phyloP scores from a whole-genome alignment of 1,284 basidiomycete species.

The Papiliotrema nemorosa region DNA sequence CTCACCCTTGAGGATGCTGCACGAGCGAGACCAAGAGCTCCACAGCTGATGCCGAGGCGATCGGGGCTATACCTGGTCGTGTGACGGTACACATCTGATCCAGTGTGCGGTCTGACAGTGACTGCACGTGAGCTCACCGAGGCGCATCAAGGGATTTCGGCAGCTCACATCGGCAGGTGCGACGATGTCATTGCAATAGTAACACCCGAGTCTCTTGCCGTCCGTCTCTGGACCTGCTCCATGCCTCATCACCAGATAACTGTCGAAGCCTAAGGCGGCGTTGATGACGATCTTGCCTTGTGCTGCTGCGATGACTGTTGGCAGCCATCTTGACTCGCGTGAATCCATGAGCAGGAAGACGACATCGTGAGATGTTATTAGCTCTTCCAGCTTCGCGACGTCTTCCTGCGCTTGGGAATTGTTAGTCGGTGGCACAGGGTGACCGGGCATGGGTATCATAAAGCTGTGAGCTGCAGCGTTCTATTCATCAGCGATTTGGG shows the following conservation, averaged over 20 bases:
- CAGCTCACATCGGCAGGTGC: slow-evolving; percentile 85
- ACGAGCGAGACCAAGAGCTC: slow-evolving; percentile 85
- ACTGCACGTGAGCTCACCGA: slow-evolving; percentile 54
- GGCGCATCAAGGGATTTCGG: background rate
- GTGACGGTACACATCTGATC: slow-evolving; percentile 99
- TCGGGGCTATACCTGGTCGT: slow-evolving; percentile 88
- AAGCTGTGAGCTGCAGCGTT: slow-evolving; percentile 72
- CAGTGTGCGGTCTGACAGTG: slow-evolving; percentile 85
- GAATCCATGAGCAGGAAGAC: slow-evolving; percentile 98
- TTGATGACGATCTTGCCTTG: slow-evolving; percentile 93
- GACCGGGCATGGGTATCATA: slow-evolving; percentile 95
- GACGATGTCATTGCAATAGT: slow-evolving; percentile 98
- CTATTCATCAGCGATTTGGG: slow-evolving; percentile 54
- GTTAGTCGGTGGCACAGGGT: slow-evolving; percentile 66
- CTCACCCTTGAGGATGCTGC: slow-evolving; percentile 83
- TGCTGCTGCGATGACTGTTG: slow-evolving; percentile 77
- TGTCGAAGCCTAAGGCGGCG: slow-evolving; percentile 93
- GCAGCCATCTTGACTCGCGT: slow-evolving; percentile 91
- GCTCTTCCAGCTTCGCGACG: slow-evolving; percentile 66
- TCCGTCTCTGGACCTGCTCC: slow-evolving; percentile 56
- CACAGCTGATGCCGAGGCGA: slow-evolving; percentile 86
- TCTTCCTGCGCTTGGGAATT: slow-evolving; percentile 55
- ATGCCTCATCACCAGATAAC: slow-evolving; percentile 95
- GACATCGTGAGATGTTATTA: slow-evolving; percentile 81
- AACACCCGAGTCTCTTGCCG: slow-evolving; percentile 68